phyloP scores from a whole-genome alignment of 163 green algal species.

The Dunaliella salina region DNA sequence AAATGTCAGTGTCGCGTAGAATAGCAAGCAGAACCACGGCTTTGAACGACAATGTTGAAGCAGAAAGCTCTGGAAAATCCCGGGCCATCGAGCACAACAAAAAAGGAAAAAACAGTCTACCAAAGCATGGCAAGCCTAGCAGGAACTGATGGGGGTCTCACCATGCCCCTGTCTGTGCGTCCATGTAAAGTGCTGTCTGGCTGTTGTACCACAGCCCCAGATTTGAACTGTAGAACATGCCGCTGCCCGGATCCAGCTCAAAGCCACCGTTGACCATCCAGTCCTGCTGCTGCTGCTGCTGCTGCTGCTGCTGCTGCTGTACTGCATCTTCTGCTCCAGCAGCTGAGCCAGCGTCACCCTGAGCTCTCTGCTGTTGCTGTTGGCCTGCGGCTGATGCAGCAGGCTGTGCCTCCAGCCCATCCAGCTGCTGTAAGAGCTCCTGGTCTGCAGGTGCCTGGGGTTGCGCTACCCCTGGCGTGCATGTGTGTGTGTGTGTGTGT shows the following conservation, averaged over 20 bases:
- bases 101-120: too few species aligned
- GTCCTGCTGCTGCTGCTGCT: neutral
- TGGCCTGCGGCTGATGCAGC: too few species aligned
- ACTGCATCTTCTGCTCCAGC: neutral
- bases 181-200: neutral
- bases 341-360: neutral
- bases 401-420: neutral
- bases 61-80: too few species aligned
- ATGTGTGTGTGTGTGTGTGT: neutral
- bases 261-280: neutral
- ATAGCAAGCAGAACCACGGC: too few species aligned
- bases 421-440: neutral
- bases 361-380: neutral
- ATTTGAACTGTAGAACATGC: neutral
- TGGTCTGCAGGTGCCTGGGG: neutral
- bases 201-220: conserved; percentile 1
- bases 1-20: too few species aligned
- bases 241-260: neutral
- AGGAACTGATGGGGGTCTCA: too few species aligned
- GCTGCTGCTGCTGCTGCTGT: neutral
- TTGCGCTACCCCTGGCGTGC: neutral
- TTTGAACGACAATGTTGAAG: too few species aligned
- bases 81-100: too few species aligned
- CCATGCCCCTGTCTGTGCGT: neutral
- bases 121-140: too few species aligned